Evolutionary conservation across 2,329 filamentous ascomycete species (phyloP).

Genomic region (Nothophoma quercina): DNA sequence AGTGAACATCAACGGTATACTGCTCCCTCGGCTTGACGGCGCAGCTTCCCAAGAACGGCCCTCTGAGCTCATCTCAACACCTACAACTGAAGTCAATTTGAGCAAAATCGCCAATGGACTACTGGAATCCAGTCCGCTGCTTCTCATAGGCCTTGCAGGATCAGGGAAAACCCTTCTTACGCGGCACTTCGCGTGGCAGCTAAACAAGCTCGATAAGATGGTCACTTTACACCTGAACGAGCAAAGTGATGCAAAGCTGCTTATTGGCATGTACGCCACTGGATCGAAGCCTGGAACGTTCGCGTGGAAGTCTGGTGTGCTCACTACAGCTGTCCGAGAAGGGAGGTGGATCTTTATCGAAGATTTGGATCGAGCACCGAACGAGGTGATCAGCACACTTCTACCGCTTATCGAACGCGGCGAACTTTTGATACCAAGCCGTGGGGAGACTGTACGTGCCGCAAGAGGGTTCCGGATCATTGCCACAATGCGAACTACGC

Average conservation of each 20-base stretch:
- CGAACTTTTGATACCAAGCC: constrained; percentile 88
- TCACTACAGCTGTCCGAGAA: constrained; percentile 92
- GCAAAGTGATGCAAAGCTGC: constrained; percentile 96
- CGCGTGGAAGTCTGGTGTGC: constrained; percentile 87
- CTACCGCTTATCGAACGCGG: constrained; percentile 90
- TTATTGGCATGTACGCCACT: constrained; percentile 93
- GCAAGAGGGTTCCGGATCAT: constrained; percentile 87
- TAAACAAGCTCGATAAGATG: constrained; percentile 82
- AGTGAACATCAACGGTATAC: constrained; percentile 46
- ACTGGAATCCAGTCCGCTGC: constrained; percentile 72
- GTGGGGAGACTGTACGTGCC: constrained; percentile 85
- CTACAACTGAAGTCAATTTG: constrained; percentile 77
- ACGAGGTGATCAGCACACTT: constrained; percentile 91
- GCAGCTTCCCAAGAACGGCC: constrained; percentile 36
- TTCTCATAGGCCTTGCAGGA: constrained; percentile 83
- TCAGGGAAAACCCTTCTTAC: constrained; percentile 90
- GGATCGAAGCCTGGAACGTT: constrained; percentile 89
- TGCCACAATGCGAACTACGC: constrained; percentile 81
- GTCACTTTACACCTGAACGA: constrained; percentile 96
- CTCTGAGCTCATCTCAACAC: constrained; percentile 64
- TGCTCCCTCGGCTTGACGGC: constrained; percentile 49
- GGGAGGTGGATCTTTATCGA: constrained; percentile 97
- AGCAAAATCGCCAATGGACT: constrained; percentile 72
- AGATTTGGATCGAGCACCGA: constrained; percentile 92
- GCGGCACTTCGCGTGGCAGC: constrained; percentile 79